A percentile compares a stretch with the other conserved stretches of the same genome.
These are phyloP conservation scores for Zygoascus hellenicus DNA, from an alignment of 1,139 yeast genomes.

Conservation along the genomic window DNA sequence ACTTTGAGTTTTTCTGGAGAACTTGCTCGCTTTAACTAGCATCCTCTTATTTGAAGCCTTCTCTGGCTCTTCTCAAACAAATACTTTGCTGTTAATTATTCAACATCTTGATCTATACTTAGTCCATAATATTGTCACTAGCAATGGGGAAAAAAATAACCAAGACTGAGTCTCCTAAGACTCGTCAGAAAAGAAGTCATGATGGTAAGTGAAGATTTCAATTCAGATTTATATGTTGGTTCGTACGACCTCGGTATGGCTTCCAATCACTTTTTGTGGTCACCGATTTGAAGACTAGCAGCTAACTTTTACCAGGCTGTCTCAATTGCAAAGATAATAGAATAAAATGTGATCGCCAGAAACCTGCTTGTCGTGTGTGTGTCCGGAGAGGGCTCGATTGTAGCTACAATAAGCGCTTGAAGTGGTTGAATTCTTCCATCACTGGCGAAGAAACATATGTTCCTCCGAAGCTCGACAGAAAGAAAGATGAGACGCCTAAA, in stretches of 20 bases:
- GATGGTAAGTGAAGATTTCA: not conserved
- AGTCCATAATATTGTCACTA: not conserved
- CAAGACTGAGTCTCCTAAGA: not conserved
- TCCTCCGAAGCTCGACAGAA: slow-evolving; percentile 8
- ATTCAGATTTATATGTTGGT: too few species aligned
- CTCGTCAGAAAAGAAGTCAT: slow-evolving; percentile 3
- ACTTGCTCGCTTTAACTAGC: not conserved
- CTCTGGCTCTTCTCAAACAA: too few species aligned
- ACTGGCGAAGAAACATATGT: slow-evolving; percentile 3
- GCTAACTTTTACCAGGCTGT: slow-evolving; percentile 8
- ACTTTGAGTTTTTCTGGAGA: not conserved
- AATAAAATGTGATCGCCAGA: slow-evolving; percentile 11
- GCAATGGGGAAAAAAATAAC: not conserved
- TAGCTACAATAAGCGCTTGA: slow-evolving; percentile 6
- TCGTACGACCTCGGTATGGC: too few species aligned
- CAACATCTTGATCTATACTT: not conserved
- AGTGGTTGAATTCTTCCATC: slow-evolving; percentile 6
- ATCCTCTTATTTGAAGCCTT: not conserved
- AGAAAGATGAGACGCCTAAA: not conserved
- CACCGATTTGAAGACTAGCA: too few species aligned
- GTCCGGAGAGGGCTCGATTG: slow-evolving; percentile 5
- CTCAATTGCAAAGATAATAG: slow-evolving; percentile 8
- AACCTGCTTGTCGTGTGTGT: slow-evolving; percentile 9
- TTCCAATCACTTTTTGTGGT: too few species aligned
- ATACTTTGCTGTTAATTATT: not conserved